These are phyloP conservation scores for Knoxdaviesia proteae DNA, from an alignment of 2,329 filamentous ascomycete genomes.

Conservation along the genomic window DNA sequence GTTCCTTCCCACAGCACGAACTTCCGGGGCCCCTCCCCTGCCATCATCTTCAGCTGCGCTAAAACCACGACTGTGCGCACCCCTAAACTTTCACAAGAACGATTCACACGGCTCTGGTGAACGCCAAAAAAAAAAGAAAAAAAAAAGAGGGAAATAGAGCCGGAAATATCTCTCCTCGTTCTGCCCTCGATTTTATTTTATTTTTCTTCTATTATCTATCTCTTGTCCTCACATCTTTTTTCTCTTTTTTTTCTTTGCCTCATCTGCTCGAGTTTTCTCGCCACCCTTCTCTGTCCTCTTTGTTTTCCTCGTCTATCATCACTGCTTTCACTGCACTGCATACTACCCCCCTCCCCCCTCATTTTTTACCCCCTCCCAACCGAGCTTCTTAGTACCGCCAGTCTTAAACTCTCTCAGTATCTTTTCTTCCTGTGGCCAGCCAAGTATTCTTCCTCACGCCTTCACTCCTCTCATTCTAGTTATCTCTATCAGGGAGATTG, in stretches of 20 bases:
- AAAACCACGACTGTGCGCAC: background rate
- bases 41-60: background rate
- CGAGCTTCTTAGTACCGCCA: too few species aligned
- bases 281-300: background rate
- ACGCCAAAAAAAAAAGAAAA: background rate
- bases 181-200: too few species aligned
- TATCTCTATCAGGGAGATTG: too few species aligned
- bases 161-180: too few species aligned
- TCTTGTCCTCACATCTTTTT: conserved; percentile 4
- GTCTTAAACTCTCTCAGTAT: too few species aligned
- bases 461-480: too few species aligned
- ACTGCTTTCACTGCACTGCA: background rate
- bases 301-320: background rate
- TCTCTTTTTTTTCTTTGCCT: background rate
- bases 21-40: background rate
- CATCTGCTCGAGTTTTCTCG: background rate
- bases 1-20: background rate
- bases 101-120: background rate
- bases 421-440: too few species aligned
- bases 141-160: background rate
- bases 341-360: too few species aligned
- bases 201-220: background rate
- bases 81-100: background rate
- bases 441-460: too few species aligned
- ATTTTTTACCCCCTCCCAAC: too few species aligned